phyloP scores from a whole-genome alignment of 768 basidiomycete genomes.

The Leccinum aurantiacum region DNA sequence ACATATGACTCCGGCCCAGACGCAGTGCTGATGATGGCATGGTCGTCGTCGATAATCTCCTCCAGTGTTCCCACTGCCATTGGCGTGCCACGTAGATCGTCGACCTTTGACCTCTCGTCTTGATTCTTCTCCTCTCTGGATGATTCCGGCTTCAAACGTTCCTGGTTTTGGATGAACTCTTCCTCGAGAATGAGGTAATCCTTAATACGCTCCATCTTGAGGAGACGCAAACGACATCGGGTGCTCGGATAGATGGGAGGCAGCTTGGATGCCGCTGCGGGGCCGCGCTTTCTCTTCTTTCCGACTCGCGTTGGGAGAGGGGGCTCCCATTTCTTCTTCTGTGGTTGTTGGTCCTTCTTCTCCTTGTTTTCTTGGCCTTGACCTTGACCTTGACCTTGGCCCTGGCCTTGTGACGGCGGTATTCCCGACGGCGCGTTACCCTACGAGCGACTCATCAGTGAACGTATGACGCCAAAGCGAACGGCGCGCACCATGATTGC shows the following conservation, averaged over 20 bases:
- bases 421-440: slow-evolving; percentile 75
- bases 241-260: slow-evolving; percentile 93
- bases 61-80: slow-evolving; percentile 99
- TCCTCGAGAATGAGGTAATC: slow-evolving; percentile 96
- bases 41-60: slow-evolving; percentile 97
- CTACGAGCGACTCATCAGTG: slow-evolving; percentile 38
- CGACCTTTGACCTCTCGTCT: slow-evolving; percentile 90
- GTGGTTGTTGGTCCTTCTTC: slow-evolving; percentile 44
- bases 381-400: slow-evolving; percentile 45
- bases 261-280: slow-evolving; percentile 85
- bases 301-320: slow-evolving; percentile 96
- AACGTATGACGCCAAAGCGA: not conserved
- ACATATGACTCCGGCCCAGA: slow-evolving; percentile 97
- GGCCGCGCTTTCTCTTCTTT: slow-evolving; percentile 94
- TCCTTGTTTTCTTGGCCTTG: slow-evolving; percentile 50
- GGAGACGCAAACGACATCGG: slow-evolving; percentile 89
- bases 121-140: slow-evolving; percentile 94
- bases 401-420: slow-evolving; percentile 35
- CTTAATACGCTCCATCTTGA: slow-evolving; percentile 98
- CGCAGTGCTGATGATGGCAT: slow-evolving; percentile 96
- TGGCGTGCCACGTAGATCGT: slow-evolving; percentile 91
- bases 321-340: slow-evolving; percentile 97
- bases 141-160: slow-evolving; percentile 82
- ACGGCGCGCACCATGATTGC: slow-evolving; percentile 24
- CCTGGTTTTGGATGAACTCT: slow-evolving; percentile 92